phyloP scores from a whole-genome alignment of 352 stramenopile species.

The Phytophthora agathidicida region DNA sequence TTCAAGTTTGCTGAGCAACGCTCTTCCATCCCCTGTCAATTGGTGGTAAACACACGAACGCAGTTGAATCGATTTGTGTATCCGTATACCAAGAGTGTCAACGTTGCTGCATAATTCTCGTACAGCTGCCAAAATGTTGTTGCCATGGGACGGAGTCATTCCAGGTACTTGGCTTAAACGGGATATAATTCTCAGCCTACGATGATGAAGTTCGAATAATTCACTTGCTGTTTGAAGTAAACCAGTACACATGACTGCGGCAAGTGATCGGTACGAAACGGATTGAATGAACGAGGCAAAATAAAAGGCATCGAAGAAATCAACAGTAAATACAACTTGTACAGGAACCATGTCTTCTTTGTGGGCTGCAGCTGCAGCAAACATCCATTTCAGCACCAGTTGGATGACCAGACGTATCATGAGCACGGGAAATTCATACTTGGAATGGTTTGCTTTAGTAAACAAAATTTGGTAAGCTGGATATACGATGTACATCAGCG shows the following conservation, averaged over 20 bases:
- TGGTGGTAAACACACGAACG: slow-evolving; percentile 14
- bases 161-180: neutral
- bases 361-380: neutral
- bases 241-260: neutral
- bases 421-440: slow-evolving; percentile 23
- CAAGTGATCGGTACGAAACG: neutral
- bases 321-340: slow-evolving; percentile 22
- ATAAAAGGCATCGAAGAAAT: slow-evolving; percentile 28
- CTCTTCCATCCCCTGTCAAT: slow-evolving; percentile 2
- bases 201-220: slow-evolving; percentile 5
- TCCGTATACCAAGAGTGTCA: neutral
- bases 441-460: neutral
- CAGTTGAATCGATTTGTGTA: neutral
- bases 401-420: slow-evolving; percentile 9
- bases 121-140: neutral
- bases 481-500: slow-evolving; percentile 18
- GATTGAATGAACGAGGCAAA: slow-evolving; percentile 16
- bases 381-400: slow-evolving; percentile 13
- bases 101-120: neutral
- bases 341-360: slow-evolving; percentile 31
- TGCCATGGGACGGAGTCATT: neutral
- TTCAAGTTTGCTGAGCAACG: neutral
- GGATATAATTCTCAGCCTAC: slow-evolving; percentile 1
- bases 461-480: slow-evolving; percentile 29
- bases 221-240: slow-evolving; percentile 9